A percentile compares a stretch with the other conserved stretches of the same genome.
phyloP scores from a whole-genome alignment of 2,329 filamentous ascomycete genomes.

The Albifimbria verrucaria region DNA sequence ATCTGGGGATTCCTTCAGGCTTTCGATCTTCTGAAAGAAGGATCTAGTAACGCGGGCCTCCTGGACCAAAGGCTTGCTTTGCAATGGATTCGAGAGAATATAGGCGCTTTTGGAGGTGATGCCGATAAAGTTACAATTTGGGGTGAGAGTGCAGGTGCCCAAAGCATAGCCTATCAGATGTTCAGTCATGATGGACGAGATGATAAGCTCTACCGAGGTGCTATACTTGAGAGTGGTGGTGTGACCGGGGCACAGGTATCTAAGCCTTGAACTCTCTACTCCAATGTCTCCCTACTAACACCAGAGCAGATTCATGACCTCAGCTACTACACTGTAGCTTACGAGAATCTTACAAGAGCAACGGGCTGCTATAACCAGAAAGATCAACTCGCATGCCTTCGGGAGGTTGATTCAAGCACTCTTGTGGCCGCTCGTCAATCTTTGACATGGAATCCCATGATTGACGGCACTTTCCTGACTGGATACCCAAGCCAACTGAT shows the following conservation, averaged over 20 bases:
- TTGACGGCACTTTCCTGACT: constrained; percentile 46
- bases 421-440: constrained; percentile 32
- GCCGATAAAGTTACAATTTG: constrained; percentile 43
- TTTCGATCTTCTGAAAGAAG: constrained; percentile 36
- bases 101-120: constrained; percentile 47
- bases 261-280: neutral
- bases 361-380: constrained; percentile 27
- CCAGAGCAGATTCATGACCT: constrained; percentile 22
- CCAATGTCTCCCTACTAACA: neutral
- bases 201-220: constrained; percentile 51
- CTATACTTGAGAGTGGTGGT: constrained; percentile 51
- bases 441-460: constrained; percentile 38
- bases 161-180: constrained; percentile 44
- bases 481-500: constrained; percentile 45
- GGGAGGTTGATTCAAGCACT: constrained; percentile 24
- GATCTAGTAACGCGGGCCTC: constrained; percentile 46
- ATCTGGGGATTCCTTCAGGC: constrained; percentile 53
- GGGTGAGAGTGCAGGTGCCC: constrained; percentile 42
- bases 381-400: constrained; percentile 34
- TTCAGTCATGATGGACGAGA: constrained; percentile 54
- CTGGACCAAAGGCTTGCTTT: constrained; percentile 47
- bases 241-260: constrained; percentile 1
- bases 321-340: constrained; percentile 21
- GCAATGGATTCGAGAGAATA: constrained; percentile 52
- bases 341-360: constrained; percentile 20